Conservation (phyloP, 768 basidiomycete genomes). For the Paxillus rubicundulus region DNA sequence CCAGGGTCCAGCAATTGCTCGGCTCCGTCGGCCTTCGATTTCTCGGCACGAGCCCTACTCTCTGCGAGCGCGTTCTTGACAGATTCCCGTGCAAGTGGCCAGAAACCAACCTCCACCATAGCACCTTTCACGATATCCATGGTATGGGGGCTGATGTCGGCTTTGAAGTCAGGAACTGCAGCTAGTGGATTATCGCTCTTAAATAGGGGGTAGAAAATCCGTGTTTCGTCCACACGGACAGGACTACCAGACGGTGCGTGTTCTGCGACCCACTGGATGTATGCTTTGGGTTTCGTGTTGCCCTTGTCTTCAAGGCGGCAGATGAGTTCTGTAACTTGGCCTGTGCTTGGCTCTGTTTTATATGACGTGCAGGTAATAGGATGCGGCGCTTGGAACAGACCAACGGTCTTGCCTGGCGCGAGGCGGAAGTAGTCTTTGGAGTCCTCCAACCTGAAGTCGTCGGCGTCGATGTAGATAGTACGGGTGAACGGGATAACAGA, state of each 20-base stretch:
- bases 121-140: conserved; percentile 78
- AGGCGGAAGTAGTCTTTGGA: conserved; percentile 96
- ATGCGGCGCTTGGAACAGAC: conserved; percentile 88
- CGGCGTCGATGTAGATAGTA: conserved; percentile 86
- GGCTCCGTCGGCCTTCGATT: conserved; percentile 48
- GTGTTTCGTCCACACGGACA: conserved; percentile 82
- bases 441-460: conserved; percentile 90
- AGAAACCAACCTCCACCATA: conserved; percentile 88
- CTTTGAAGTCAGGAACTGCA: conserved; percentile 68
- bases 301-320: conserved; percentile 75
- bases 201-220: conserved; percentile 92
- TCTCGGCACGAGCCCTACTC: conserved; percentile 58
- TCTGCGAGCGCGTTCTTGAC: conserved; percentile 65
- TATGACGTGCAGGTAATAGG: conserved; percentile 93
- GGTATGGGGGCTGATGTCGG: conserved; percentile 81
- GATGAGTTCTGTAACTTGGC: conserved; percentile 74
- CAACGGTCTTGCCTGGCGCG: conserved; percentile 96
- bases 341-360: conserved; percentile 69
- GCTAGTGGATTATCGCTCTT: conserved; percentile 85
- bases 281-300: conserved; percentile 83
- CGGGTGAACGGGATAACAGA: conserved; percentile 83
- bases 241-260: conserved; percentile 77
- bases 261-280: conserved; percentile 96
- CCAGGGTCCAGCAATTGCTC: conserved; percentile 40
- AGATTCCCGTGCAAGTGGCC: conserved; percentile 69